Evolutionary conservation across 2,329 filamentous ascomycete genomes (phyloP).

Genomic region (Setomelanomma holmii): DNA sequence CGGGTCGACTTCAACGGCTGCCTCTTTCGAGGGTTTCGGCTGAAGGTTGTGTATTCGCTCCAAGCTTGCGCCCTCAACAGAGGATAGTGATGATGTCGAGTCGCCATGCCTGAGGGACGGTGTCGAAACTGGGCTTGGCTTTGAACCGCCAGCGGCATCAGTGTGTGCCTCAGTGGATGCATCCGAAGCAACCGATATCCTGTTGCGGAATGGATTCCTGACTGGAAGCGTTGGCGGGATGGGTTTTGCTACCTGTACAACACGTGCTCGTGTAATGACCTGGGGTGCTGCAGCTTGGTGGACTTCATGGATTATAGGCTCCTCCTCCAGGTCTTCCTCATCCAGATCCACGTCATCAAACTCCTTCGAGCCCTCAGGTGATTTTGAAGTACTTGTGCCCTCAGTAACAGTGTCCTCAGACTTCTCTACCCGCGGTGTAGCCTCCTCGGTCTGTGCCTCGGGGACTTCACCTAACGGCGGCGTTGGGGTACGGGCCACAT

Average conservation of each 20-base stretch:
- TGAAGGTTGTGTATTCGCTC: slow-evolving; percentile 37
- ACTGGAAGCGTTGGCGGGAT: slow-evolving; percentile 78
- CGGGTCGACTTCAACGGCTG: slow-evolving; percentile 21
- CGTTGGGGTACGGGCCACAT: slow-evolving; percentile 24
- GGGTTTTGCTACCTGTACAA: slow-evolving; percentile 86
- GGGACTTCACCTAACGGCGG: slow-evolving; percentile 45
- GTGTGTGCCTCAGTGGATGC: slow-evolving; percentile 28
- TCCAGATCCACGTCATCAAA: slow-evolving; percentile 57
- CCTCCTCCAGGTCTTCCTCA: slow-evolving; percentile 58
- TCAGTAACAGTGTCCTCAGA: slow-evolving; percentile 5
- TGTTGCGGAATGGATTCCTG: slow-evolving; percentile 70
- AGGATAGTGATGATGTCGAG: slow-evolving; percentile 42
- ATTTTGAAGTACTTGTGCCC: slow-evolving; percentile 17
- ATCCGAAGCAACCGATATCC: slow-evolving; percentile 45
- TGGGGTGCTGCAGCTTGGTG: slow-evolving; percentile 69
- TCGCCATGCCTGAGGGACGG: slow-evolving; percentile 46
- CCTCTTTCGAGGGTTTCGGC: slow-evolving; percentile 29
- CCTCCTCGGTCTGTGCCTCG: slow-evolving; percentile 35
- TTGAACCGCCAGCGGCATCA: slow-evolving; percentile 27
- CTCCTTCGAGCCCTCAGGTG: slow-evolving; percentile 25
- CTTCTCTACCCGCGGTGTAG: slow-evolving; percentile 16
- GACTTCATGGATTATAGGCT: slow-evolving; percentile 74
- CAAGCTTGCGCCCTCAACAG: slow-evolving; percentile 39
- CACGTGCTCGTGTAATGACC: slow-evolving; percentile 75
- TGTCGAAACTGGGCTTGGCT: slow-evolving; percentile 40